A percentile compares a stretch with the other conserved stretches of the same genome.
phyloP scores from a whole-genome alignment of 257 asterid species.

The Scutellaria baicalensis region DNA sequence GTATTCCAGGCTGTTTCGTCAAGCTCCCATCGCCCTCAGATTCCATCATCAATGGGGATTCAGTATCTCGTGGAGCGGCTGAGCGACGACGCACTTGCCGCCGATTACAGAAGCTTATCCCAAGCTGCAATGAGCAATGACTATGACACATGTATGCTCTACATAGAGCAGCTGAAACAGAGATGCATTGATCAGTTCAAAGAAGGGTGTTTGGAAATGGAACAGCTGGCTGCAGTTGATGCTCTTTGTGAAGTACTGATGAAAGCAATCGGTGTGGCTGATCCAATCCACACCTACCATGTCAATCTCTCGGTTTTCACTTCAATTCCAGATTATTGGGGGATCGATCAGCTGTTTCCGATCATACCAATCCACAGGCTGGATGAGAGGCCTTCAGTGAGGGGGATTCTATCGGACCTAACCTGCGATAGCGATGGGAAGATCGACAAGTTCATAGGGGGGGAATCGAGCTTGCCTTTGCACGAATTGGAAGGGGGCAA shows the following conservation, averaged over 20 bases:
- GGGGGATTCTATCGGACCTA: slow-evolving; percentile 75
- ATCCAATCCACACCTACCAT: slow-evolving; percentile 60
- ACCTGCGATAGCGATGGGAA: slow-evolving; percentile 98
- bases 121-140: slow-evolving; percentile 55
- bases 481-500: slow-evolving; percentile 48
- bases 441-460: slow-evolving; percentile 88
- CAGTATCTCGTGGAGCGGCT: slow-evolving; percentile 38
- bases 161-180: slow-evolving; percentile 60
- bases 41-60: slow-evolving; percentile 10
- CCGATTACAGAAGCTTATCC: slow-evolving; percentile 45
- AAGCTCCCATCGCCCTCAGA: slow-evolving; percentile 16
- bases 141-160: slow-evolving; percentile 29
- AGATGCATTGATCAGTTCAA: slow-evolving; percentile 67
- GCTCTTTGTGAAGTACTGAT: slow-evolving; percentile 63
- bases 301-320: slow-evolving; percentile 84
- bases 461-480: slow-evolving; percentile 80
- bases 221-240: slow-evolving; percentile 56
- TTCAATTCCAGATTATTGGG: slow-evolving; percentile 98
- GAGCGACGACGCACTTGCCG: slow-evolving; percentile 49
- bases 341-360: slow-evolving; percentile 77
- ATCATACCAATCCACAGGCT: slow-evolving; percentile 83
- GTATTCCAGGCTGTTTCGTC: slow-evolving; percentile 75
- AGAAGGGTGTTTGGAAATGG: slow-evolving; percentile 51
- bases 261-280: slow-evolving; percentile 58
- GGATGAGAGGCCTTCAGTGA: slow-evolving; percentile 55